Base-by-base conservation (phyloP, 495 filamentous ascomycete genomes). In the Letharia columbiana region DNA sequence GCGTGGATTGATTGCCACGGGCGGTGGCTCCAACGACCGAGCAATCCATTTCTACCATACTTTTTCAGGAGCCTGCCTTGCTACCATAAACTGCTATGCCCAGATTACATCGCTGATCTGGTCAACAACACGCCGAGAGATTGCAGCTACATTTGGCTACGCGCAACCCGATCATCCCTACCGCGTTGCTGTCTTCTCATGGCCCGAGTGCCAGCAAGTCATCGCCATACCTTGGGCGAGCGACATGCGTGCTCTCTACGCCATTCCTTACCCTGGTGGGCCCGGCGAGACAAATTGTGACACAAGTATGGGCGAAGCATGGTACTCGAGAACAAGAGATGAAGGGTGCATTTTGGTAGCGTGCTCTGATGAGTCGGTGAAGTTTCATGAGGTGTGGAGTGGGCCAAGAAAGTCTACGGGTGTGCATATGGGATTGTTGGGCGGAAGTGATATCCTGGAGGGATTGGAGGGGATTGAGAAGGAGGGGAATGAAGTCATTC, bases 41-140 rank as follows among this genome's bases (percentile, higher is more conserved):
- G 88, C 89, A 71, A 96, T 98, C 61, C 94, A 97, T 77, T 98
- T 98, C 77, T 96, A 86, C 77, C 93, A 98, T 75, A 88, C 90
- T 5, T 82, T 82, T 20, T 92, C 91, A 4, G 94, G 95, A 4
- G 87, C 90, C 13, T 88, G 87, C 67, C 83, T 98, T 15, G 91
- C 91, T 11, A 96, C 88, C 7, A 98, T 98, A 71, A 89, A 92
- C 67, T 92, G 96, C 44, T 86, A 89, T 60, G 92, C 95, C 0
- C 94, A 98, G 73, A 91, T 98, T 37, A 98, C 94, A 1, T 89
- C 87, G 67, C 79, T 98, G 45, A 88, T 97, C 67, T 98, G 93
- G 93, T 91, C 88, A 62, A 88, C 84, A 28, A 91, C 85, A 33
- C 85, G 89, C 8, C 85, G 89, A 23, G 95, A 98, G 75, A 93